Evolutionary conservation across 352 stramenopile species (phyloP).

Genomic region (Globisporangium spinosum): DNA sequence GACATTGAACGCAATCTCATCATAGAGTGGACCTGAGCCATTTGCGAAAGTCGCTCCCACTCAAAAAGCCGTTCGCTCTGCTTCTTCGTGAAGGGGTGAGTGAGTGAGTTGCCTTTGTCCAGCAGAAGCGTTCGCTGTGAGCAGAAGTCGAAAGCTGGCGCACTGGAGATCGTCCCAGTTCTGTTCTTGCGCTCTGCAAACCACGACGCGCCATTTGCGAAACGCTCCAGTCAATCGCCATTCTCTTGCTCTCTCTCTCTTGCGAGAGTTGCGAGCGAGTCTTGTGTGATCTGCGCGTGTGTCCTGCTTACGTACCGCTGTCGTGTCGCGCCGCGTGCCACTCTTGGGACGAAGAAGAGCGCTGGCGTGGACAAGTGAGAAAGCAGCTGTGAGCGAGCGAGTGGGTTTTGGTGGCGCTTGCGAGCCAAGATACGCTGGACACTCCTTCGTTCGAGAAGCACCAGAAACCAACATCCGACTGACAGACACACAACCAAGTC

Average conservation of each 20-base stretch:
- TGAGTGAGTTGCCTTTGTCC: no score
- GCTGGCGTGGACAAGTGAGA: not conserved
- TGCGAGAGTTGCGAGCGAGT: not conserved
- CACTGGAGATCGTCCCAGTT: constrained; percentile 3
- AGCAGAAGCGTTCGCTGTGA: no score
- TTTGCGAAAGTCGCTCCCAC: not conserved
- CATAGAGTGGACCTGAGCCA: not conserved
- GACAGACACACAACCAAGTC: not conserved
- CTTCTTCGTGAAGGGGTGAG: no score
- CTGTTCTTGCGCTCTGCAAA: constrained; percentile 5
- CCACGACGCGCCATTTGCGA: not conserved
- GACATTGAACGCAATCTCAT: not conserved
- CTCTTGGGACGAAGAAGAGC: not conserved
- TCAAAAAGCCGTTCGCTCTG: not conserved
- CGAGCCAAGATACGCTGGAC: constrained; percentile 9
- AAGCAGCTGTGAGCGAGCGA: not conserved
- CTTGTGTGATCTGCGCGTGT: not conserved
- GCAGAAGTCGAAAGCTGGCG: not conserved
- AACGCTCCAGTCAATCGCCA: not conserved
- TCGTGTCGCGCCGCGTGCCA: constrained; percentile 6
- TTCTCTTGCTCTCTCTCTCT: not conserved
- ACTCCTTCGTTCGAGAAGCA: constrained; percentile 7
- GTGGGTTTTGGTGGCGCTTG: constrained; percentile 3
- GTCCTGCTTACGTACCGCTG: constrained; percentile 12
- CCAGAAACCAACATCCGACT: not conserved